Conservation (phyloP, 179 eudicot genomes). For the Carnegiea gigantea region DNA sequence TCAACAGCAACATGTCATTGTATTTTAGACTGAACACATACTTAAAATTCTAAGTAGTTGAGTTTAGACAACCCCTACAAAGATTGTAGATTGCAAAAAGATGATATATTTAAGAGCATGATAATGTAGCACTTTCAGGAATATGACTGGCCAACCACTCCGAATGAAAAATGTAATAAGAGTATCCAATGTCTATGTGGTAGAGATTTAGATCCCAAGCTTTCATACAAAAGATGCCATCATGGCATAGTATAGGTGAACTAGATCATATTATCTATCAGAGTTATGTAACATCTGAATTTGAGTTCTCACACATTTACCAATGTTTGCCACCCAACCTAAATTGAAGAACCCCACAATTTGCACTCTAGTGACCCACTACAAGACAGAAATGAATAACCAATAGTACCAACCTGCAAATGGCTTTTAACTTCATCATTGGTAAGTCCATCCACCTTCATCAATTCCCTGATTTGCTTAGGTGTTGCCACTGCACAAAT, state of each 20-base stretch:
- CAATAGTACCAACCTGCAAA: conserved; percentile 39
- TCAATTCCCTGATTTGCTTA: conserved; percentile 45
- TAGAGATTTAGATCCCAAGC: neutral
- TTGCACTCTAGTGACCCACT: neutral
- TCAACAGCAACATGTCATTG: too few species aligned
- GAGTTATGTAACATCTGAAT: neutral
- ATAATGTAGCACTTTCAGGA: neutral
- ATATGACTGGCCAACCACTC: neutral
- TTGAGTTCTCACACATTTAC: neutral
- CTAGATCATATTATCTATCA: neutral
- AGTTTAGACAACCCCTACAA: too few species aligned
- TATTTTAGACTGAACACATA: too few species aligned
- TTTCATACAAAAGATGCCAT: neutral
- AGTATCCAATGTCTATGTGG: neutral
- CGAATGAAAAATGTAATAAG: neutral
- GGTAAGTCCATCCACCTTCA: conserved; percentile 53
- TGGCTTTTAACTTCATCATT: conserved; percentile 55
- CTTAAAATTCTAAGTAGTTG: too few species aligned
- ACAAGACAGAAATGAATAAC: neutral
- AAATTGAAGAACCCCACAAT: neutral
- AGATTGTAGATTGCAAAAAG: neutral
- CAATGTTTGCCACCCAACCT: neutral
- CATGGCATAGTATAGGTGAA: neutral
- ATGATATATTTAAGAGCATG: neutral
- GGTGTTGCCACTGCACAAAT: conserved; percentile 44